Conservation (phyloP, 1,139 yeast species). For the Taiozyma sp. region DNA sequence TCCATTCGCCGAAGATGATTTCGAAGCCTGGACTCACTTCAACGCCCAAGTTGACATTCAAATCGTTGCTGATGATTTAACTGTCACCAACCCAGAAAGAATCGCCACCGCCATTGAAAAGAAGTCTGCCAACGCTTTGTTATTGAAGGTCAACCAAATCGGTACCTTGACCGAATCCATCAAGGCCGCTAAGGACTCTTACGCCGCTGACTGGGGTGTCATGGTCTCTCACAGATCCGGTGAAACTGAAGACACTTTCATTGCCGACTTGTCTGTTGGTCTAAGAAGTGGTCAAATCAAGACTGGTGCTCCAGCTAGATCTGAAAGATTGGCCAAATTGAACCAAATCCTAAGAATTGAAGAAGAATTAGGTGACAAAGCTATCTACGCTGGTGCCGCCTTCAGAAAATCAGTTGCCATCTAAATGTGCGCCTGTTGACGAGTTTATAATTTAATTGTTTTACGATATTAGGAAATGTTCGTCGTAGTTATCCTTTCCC, state of each 20-base stretch:
- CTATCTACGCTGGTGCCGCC: conserved; percentile 86
- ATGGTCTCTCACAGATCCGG: conserved; percentile 99
- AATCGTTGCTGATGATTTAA: conserved; percentile 95
- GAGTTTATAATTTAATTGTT: not conserved
- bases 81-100: conserved; percentile 95
- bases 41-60: conserved; percentile 72
- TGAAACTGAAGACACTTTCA: conserved; percentile 97
- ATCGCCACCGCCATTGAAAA: conserved; percentile 91
- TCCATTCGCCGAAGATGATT: conserved; percentile 98
- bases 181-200: conserved; percentile 88
- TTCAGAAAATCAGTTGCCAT: conserved; percentile 41
- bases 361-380: conserved; percentile 95
- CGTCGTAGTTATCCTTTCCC: not conserved
- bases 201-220: conserved; percentile 94
- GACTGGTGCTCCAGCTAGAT: conserved; percentile 99
- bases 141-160: conserved; percentile 94
- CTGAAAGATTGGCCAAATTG: conserved; percentile 97
- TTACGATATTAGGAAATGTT: not conserved
- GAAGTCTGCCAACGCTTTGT: conserved; percentile 89
- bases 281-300: conserved; percentile 96
- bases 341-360: conserved; percentile 96
- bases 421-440: conserved; percentile 11
- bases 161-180: conserved; percentile 90
- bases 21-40: conserved; percentile 95
- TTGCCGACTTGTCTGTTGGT: conserved; percentile 96